Evolutionary conservation across 2,329 filamentous ascomycete genomes (phyloP), one percentile per base, ranked within the genome.

Genomic region (Diplodia corticola): DNA sequence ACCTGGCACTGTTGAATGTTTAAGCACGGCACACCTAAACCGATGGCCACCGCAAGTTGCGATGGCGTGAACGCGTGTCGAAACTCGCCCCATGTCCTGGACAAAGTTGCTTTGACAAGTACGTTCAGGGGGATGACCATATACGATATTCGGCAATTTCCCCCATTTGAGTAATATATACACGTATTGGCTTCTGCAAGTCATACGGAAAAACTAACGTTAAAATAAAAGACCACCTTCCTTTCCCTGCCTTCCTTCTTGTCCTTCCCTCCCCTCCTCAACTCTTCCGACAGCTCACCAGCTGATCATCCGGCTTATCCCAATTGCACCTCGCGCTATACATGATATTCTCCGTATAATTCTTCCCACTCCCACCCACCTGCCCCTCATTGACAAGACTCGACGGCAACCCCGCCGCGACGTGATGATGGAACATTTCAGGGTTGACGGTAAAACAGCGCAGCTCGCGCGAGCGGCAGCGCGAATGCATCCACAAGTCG

Each of bases 401-500:
- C 15, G 63, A 22, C 22, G 30, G 53, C 54, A 65, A 13, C 7
- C 66, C 68, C 5, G 64, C 66, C 5, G 55, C 51, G 12, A 66
- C 33, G 37, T 69, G 67, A 51, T 69, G 68, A 35, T 69, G 68
- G 59, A 69, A 69, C 37, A 69, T 55, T 37, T 69, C 68, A 24
- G 68, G 66, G 60, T 69, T 69, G 20, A 67, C 66, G 26, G 51
- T 64, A 35, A 66, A 51, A 50, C 67, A 69, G 44, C 57, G 54
- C 33, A 69, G 50, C n/a, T 61, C 51, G 28, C 40, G 37, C 22
- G 30, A 49, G 33, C 67, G 65, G 64, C 68, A 69, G 20, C 64
- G 50, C 2, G 55, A 68, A 57, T 69, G 68, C 37, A 69, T 37
- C 66, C 66, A 69, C 40, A 69, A 37, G 59, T 69, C 68, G 51